Conservation (phyloP, 2,329 filamentous ascomycete species). For the Pseudogymnoascus pannorum region DNA sequence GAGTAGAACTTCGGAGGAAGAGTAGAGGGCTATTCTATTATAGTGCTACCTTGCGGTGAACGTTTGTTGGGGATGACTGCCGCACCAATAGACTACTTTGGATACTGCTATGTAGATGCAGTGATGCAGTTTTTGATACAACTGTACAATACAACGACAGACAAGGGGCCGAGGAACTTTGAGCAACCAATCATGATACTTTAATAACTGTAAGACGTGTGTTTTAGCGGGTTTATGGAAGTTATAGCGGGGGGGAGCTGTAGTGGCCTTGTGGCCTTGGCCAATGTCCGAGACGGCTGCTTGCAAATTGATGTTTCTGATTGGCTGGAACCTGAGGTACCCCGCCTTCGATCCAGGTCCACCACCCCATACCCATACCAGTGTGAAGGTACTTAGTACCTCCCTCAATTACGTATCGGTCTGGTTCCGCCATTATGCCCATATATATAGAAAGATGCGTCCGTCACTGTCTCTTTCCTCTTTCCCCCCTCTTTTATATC, state of each 20-base stretch:
- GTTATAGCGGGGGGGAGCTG: neutral
- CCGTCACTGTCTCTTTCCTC: neutral
- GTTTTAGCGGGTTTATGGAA: neutral
- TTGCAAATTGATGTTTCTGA: neutral
- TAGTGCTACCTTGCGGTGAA: too few species aligned
- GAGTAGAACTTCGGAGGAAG: neutral
- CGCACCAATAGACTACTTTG: neutral
- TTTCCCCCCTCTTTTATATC: neutral
- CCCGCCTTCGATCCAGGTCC: neutral
- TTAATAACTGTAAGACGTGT: neutral
- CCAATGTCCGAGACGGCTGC: neutral
- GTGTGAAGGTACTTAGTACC: neutral
- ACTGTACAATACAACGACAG: too few species aligned
- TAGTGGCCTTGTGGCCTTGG: neutral
- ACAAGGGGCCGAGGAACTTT: neutral
- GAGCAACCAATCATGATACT: neutral
- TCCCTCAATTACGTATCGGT: constrained; percentile 4
- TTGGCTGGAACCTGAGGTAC: neutral
- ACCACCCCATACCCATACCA: neutral
- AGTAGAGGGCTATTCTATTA: too few species aligned
- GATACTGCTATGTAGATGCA: too few species aligned
- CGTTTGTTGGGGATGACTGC: neutral
- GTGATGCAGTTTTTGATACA: too few species aligned
- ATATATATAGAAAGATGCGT: constrained; percentile 4
- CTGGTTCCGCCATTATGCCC: neutral